These are phyloP conservation scores for Populus tomentosa DNA, from an alignment of 441 rosid species.

Conservation along the genomic window DNA sequence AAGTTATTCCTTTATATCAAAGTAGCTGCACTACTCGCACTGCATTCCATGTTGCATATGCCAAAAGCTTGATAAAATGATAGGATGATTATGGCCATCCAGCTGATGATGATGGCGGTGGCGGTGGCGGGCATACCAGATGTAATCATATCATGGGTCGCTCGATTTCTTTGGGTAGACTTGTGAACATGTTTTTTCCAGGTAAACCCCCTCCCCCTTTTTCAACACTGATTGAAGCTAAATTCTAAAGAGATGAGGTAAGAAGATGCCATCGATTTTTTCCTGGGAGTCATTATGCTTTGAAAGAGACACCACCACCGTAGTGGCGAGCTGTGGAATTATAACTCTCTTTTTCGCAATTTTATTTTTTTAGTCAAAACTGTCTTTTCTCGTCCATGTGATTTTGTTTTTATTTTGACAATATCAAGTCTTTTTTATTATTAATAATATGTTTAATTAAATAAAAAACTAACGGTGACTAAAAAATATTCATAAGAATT, in stretches of 20 bases:
- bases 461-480: too few species aligned
- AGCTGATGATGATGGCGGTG: background rate
- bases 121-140: background rate
- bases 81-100: background rate
- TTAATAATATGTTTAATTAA: too few species aligned
- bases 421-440: too few species aligned
- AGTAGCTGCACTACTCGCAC: background rate
- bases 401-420: too few species aligned
- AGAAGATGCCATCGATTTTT: constrained; percentile 12
- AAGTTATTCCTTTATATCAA: constrained; percentile 11
- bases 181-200: too few species aligned
- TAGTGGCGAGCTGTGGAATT: background rate
- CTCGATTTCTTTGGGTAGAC: background rate
- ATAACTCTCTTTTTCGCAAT: background rate
- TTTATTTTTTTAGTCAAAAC: background rate
- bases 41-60: background rate
- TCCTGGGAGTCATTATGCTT: background rate
- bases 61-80: background rate
- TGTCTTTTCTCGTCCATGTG: too few species aligned
- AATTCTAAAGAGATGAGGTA: background rate
- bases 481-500: too few species aligned
- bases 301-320: background rate
- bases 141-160: background rate
- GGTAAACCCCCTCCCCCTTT: too few species aligned
- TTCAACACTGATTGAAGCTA: background rate